Evolutionary conservation across 331 rosid species (phyloP).

Genomic region (Malus hybrid): DNA sequence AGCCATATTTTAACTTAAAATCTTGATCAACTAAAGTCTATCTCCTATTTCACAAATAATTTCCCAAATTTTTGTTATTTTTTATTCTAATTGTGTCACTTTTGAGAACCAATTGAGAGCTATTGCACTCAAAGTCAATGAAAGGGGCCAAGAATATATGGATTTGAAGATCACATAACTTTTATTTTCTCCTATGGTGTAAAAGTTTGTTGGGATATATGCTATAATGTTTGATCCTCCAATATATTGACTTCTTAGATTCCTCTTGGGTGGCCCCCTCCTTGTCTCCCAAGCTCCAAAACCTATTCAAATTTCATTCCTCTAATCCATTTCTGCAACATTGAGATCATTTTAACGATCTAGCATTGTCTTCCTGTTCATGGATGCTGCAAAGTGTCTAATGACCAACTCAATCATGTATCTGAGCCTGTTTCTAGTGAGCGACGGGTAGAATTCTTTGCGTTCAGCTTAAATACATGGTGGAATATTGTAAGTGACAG

Average conservation of each 20-base stretch:
- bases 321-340: constrained; percentile 5
- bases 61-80: neutral
- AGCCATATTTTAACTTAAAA: neutral
- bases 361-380: constrained; percentile 4
- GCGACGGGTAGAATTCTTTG: neutral
- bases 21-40: neutral
- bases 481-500: too few species aligned
- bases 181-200: constrained; percentile 8
- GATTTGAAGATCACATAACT: constrained; percentile 1
- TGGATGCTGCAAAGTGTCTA: neutral
- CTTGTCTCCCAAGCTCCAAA: constrained; percentile 35
- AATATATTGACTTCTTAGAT: constrained; percentile 52
- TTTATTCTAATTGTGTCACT: constrained; percentile 5
- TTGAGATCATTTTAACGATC: constrained; percentile 13
- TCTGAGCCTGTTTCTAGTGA: neutral
- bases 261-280: constrained; percentile 41
- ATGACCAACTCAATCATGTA: constrained; percentile 2
- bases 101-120: constrained; percentile 16
- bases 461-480: neutral
- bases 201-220: constrained; percentile 36
- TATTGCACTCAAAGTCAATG: constrained; percentile 35
- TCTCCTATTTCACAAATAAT: neutral
- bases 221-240: constrained; percentile 30
- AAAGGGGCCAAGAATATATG: constrained; percentile 35
- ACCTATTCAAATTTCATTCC: neutral